Base-by-base conservation (phyloP, 345 rosid genomes). In the Ricinus communis region DNA sequence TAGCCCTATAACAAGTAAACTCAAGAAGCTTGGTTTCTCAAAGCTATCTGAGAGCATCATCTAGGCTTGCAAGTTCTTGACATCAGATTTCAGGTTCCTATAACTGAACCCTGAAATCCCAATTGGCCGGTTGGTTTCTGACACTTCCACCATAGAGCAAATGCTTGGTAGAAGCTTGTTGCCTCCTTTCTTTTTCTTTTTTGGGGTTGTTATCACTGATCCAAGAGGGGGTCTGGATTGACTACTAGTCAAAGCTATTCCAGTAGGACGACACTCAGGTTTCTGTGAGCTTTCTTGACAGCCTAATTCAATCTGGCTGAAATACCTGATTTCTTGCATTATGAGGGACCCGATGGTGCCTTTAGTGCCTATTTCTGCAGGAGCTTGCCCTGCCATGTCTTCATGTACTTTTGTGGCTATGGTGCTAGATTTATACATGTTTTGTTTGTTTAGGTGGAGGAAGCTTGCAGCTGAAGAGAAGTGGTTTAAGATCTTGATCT, bases 21-120 rank as follows among this genome's bases (percentile, higher is more conserved):
- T 95, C 79, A 95, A 84, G 87, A 95, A 95, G 83, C 97, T 92
- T 65, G 87, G 97, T 63, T 95, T 92, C 87, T 92, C 99, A 31
- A 95, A 90, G 82, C 92, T 95, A 65, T 85, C 87, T 0, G 89
- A 92, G 70, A 90, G 90, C 78, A 76, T 85, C 70, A 51, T 78
- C 81, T 95, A 89, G 77, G 74, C 77, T 66, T 77, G 84, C 81
- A 78, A 63, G 54, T 79, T 82, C 76, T 84, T 82, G 64, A 69
- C 76, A 33, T 89, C 90, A 54, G 85, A 83, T 58, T 87, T 85
- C 77, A 83, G 86, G 80, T 71, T 83, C 80, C 78, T 82, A 74
- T 86, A 89, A 63, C 72, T 71, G 67, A 82, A 78, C 0, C 82
- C 75, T 49, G 88, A 80, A 70, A 73, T 49, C 76, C 83, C 82